These are phyloP conservation scores for Aphanomyces cochlioides DNA, from an alignment of 352 stramenopile genomes.

Conservation along the genomic window DNA sequence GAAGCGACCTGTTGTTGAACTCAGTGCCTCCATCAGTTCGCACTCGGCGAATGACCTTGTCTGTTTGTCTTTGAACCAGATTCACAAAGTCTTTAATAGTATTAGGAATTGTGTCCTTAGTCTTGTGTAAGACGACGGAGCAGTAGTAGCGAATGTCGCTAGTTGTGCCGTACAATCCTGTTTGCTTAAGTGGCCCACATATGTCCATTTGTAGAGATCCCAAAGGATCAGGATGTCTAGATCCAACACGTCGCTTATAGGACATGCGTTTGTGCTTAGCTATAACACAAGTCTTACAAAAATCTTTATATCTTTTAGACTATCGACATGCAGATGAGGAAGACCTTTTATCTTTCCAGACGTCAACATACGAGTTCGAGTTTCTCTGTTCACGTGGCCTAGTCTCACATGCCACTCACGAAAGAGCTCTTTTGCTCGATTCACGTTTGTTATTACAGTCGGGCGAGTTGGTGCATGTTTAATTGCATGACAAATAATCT, in stretches of 20 bases:
- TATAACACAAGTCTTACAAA: not conserved
- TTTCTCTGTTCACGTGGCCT: not conserved
- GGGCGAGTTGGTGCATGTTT: too few relatives aligned
- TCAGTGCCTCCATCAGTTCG: not conserved
- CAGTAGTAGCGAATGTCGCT: not conserved
- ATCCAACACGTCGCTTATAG: not conserved
- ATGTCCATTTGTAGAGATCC: not conserved
- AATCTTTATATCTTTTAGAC: not conserved
- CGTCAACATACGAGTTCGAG: not conserved
- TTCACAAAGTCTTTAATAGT: conserved; percentile 2
- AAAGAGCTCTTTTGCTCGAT: too few relatives aligned
- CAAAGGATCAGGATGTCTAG: too few relatives aligned
- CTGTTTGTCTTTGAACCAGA: not conserved
- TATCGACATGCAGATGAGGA: not conserved
- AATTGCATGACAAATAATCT: not conserved
- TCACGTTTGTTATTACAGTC: too few relatives aligned
- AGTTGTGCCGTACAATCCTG: conserved; percentile 2
- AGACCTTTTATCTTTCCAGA: not conserved
- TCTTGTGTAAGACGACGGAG: not conserved
- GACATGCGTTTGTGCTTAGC: not conserved
- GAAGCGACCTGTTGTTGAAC: not conserved
- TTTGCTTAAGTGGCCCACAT: conserved; percentile 2
- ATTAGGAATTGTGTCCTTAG: not conserved
- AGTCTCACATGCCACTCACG: too few relatives aligned
- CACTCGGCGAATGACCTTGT: not conserved